Percentiles rank a stretch among this genome's conserved stretches.
Conservation (phyloP, 257 asterid species). For the Solanum tarapatanum region DNA sequence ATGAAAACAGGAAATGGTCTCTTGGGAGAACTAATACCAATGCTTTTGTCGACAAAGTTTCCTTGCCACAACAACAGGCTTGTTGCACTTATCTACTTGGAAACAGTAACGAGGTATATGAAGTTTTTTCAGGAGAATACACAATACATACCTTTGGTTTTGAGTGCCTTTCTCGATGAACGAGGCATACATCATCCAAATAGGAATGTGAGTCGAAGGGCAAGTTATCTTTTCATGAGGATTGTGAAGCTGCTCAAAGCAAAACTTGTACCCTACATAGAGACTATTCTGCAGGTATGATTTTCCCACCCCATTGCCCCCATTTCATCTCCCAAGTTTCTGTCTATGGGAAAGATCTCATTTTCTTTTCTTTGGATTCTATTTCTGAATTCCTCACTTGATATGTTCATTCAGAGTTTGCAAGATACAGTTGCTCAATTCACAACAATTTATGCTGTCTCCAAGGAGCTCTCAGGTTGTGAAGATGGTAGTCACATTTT, state of each 20-base stretch:
- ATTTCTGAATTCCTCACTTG: background rate
- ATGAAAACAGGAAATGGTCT: conserved; percentile 59
- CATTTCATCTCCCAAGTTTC: background rate
- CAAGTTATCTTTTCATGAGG: conserved; percentile 94
- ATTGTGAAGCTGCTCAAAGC: conserved; percentile 79
- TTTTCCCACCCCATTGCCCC: background rate
- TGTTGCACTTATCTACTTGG: conserved; percentile 84
- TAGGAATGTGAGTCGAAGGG: conserved; percentile 63
- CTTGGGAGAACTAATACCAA: conserved; percentile 59
- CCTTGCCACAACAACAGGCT: conserved; percentile 91
- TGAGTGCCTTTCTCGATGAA: conserved; percentile 85
- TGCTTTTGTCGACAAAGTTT: conserved; percentile 72
- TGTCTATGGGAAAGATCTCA: background rate
- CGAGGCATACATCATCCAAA: conserved; percentile 92
- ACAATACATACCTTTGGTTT: conserved; percentile 58
- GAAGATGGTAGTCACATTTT: conserved; percentile 94
- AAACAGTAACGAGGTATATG: conserved; percentile 70
- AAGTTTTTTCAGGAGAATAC: conserved; percentile 73
- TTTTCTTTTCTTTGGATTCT: background rate
- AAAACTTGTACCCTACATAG: conserved; percentile 82
- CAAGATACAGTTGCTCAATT: conserved; percentile 75
- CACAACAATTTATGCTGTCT: conserved; percentile 40
- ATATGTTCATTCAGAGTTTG: conserved; percentile 45
- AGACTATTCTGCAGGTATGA: conserved; percentile 82
- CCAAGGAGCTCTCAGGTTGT: conserved; percentile 41